Evolutionary conservation across 2,329 filamentous ascomycete genomes (phyloP), one percentile per base, ranked within the genome.

Genomic region (Colletotrichum sp.): DNA sequence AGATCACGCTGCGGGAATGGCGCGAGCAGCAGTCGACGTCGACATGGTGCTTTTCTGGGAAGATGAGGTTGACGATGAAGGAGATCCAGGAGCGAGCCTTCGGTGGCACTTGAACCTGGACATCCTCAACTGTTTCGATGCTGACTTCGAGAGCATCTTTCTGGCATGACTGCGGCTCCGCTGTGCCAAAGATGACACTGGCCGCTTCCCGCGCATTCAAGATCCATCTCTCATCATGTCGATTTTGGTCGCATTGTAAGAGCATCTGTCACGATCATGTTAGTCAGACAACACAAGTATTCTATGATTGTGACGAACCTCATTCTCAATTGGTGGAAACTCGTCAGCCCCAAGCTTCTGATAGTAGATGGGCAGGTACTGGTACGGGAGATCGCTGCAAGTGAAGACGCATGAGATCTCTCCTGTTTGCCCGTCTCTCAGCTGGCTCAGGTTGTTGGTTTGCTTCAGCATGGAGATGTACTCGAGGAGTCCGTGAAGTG

Each of bases 191-290:
- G 11, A 80, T 78, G 1, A 77, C 63, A 22, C 62, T 66, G 1
- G 70, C 72, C 2, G 79, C 78, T 4, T 78, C 75, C 5, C 66
- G 71, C 11, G 77, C 71, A 8, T 78, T 61, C 9, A 77, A 75
- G 9, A 82, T 80, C 81, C 80, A 82, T 22, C 79, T 77, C 29
- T 82, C 80, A 7, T 82, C 81, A 22, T 82, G 82, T 25, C 78
- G 72, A 52, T 79, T 75, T 3, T 80, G 69, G 22, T 82, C 81
- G 9, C 80, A 81, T 8, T 78, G 63, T 8, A 81, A 52, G 4
- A 82, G 77, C 9, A 79, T 73, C 80, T 83, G 66, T 3, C 6
- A 9, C 0, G 11, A 2, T 19, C 30, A 27, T 64, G 7, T 34
- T 16, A 34, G 11, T 8, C 2, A 25, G 6, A 15, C 1, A 6